Base-by-base conservation (phyloP, 176 grass and related monocot genomes). In the Miscanthus lutarioriparius region DNA sequence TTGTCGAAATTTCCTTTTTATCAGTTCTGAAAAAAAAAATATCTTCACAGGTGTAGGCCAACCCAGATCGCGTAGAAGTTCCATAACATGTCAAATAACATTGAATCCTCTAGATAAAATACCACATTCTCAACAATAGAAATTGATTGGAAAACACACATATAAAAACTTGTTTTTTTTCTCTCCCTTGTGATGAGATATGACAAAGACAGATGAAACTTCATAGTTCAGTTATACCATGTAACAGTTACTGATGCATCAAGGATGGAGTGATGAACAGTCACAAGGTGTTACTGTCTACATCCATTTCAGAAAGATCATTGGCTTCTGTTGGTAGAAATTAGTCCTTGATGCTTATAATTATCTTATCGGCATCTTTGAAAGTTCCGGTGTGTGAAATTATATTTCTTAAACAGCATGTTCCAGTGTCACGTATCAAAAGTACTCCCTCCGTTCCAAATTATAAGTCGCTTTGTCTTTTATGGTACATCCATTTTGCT, bases 221-320 rank as follows among this genome's bases (percentile, higher is more conserved):
- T 25, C 1, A 59, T 6, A 39, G 7, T 35, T 16, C 22, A 76
- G 0, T 48, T 48, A 1, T 63, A n/a, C 56, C 9, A 22, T 81
- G 58, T 67, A 58, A 41, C 51, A 48, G 41, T 54, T 64, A 38
- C 20, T 8, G 35, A 48, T 13, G 65, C 61, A 76, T 54, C 40
- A 65, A 67, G 41, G 59, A 68, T 76, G 16, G 48, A 51, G 48
- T 51, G 15, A 19, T 51, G 44, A 32, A 54, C 53, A 66, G 13
- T 17, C 44, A 66, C 22, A 48, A 51, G 72, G 16, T 41, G 32
- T 67, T 47, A 51, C 56, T 35, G 19, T 65, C 59, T 23, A 40
- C 27, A 72, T 48, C 28, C 40, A 80, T 48, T 79, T 86, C 67
- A 72, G 39, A 72, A 79, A 16, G 7, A 44, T 61, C 61, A 7